Evolutionary conservation across 2,329 filamentous ascomycete species (phyloP).

Genomic region (Colletotrichum sublineola): DNA sequence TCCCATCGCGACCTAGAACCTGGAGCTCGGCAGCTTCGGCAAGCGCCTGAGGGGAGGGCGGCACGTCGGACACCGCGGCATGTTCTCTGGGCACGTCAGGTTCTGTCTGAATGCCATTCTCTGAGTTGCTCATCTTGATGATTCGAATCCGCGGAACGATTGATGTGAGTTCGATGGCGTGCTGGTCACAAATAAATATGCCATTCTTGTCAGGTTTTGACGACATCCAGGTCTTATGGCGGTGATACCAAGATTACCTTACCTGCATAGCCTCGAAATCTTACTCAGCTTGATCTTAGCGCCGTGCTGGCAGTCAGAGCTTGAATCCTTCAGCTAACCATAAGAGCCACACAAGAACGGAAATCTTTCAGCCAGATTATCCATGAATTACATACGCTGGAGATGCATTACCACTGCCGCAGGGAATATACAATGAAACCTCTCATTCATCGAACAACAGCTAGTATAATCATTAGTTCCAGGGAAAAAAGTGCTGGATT

Average conservation of each 20-base stretch:
- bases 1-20: background rate
- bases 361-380: too few relatives aligned
- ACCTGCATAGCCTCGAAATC: background rate
- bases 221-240: background rate
- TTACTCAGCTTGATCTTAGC: background rate
- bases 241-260: background rate
- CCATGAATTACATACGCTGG: background rate
- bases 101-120: background rate
- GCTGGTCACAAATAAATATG: background rate
- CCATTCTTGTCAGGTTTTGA: background rate
- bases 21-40: conserved; percentile 3
- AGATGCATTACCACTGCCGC: background rate
- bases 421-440: too few relatives aligned
- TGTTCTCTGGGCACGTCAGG: background rate
- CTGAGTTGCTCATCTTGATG: background rate
- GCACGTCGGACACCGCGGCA: background rate
- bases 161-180: too few relatives aligned
- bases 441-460: too few relatives aligned
- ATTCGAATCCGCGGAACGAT: background rate
- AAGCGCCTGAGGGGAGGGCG: background rate
- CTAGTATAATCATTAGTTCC: too few relatives aligned
- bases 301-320: background rate
- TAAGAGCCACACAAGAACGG: background rate
- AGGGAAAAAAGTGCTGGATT: too few relatives aligned
- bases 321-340: background rate